A percentile compares a stretch with the other conserved stretches of the same genome.
These are phyloP conservation scores for Podila verticillata DNA, from an alignment of 192 early-diverging fungal species.

Conservation along the genomic window DNA sequence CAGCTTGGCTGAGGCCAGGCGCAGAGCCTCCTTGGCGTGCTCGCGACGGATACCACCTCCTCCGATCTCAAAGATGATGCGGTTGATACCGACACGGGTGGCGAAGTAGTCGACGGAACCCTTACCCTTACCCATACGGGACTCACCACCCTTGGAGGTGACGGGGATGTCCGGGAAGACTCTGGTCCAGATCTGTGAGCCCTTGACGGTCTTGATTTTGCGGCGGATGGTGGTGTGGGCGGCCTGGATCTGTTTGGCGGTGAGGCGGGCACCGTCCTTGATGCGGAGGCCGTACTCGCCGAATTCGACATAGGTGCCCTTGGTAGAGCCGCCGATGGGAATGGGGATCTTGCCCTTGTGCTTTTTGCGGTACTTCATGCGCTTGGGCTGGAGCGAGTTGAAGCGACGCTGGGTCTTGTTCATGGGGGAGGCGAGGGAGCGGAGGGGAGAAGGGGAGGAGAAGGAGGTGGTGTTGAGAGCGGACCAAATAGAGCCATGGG, in stretches of 20 bases:
- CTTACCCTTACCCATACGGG: slow-evolving; percentile 98
- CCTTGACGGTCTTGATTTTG: slow-evolving; percentile 90
- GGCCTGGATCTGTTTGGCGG: slow-evolving; percentile 85
- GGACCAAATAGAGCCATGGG: background rate
- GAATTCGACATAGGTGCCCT: slow-evolving; percentile 87
- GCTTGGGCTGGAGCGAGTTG: slow-evolving; percentile 78
- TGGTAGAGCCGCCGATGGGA: slow-evolving; percentile 83
- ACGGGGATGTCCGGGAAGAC: slow-evolving; percentile 95
- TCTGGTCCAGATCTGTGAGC: slow-evolving; percentile 82
- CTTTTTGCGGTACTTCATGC: slow-evolving; percentile 80
- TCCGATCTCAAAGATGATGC: slow-evolving; percentile 90
- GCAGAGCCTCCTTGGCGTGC: slow-evolving; percentile 80
- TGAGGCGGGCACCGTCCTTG: slow-evolving; percentile 82
- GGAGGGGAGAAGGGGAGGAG: slow-evolving; percentile 26
- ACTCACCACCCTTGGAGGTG: slow-evolving; percentile 89
- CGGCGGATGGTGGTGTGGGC: slow-evolving; percentile 77
- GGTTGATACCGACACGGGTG: slow-evolving; percentile 86
- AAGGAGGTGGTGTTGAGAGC: slow-evolving; percentile 18
- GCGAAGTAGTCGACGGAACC: slow-evolving; percentile 94
- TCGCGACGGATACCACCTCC: slow-evolving; percentile 83
- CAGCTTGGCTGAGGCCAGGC: slow-evolving; percentile 68
- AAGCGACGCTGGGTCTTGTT: slow-evolving; percentile 60
- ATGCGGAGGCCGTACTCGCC: slow-evolving; percentile 95
- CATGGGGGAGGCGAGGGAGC: slow-evolving; percentile 25
- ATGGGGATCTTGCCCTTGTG: slow-evolving; percentile 89